Percentiles rank a stretch among this genome's conserved stretches.
Evolutionary conservation across 2,329 filamentous ascomycete species (phyloP).

Genomic region (Zasmidium cellare): DNA sequence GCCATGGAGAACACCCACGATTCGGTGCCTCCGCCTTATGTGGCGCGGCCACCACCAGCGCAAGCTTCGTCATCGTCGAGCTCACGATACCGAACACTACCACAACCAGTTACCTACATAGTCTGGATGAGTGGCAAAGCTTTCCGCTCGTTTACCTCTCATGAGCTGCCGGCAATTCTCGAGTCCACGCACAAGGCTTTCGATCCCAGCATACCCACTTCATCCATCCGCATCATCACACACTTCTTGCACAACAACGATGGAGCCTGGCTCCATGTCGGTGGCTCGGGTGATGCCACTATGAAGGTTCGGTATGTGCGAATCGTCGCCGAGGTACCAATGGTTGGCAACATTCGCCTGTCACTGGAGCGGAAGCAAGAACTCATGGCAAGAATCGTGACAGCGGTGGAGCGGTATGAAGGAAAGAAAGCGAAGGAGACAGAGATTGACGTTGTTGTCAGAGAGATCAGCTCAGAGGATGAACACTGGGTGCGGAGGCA

Average conservation of each 20-base stretch:
- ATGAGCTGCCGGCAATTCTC: too few species aligned
- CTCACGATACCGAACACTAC: too few species aligned
- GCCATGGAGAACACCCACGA: too few species aligned
- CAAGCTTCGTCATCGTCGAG: too few species aligned
- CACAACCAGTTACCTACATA: not conserved
- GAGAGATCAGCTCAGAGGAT: not conserved
- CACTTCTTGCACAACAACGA: not conserved
- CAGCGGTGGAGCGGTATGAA: not conserved
- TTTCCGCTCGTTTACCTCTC: not conserved
- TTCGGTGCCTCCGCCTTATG: too few species aligned
- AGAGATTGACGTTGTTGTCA: not conserved
- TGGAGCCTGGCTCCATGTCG: not conserved
- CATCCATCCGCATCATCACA: not conserved
- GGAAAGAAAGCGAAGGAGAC: not conserved
- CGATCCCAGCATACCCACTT: not conserved
- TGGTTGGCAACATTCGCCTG: not conserved
- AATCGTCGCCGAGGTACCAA: not conserved
- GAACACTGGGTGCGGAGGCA: not conserved
- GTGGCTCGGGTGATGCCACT: not conserved
- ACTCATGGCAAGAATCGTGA: not conserved
- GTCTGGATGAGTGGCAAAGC: not conserved
- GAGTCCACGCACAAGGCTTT: not conserved
- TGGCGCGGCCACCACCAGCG: too few species aligned
- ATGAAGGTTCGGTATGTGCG: not conserved
- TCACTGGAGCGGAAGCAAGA: not conserved